These are phyloP conservation scores for Trichoderma sp. DNA, from an alignment of 2,329 filamentous ascomycete species.

Conservation along the genomic window DNA sequence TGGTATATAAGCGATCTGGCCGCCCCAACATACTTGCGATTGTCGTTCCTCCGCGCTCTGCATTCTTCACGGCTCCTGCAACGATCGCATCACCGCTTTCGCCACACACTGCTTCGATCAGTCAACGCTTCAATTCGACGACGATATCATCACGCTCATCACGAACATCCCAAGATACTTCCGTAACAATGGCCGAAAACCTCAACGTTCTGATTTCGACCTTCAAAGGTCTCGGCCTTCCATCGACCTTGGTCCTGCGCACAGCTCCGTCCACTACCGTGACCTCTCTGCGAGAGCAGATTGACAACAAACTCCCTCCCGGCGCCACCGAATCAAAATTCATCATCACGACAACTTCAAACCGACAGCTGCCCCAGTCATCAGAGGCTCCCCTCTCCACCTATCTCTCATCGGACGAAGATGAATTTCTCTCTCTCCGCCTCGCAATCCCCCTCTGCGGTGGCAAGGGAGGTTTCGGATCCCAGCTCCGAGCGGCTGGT, in stretches of 20 bases:
- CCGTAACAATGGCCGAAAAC: slow-evolving; percentile 31
- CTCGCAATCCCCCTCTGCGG: slow-evolving; percentile 79
- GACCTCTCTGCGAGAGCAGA: slow-evolving; percentile 64
- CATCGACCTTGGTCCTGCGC: slow-evolving; percentile 79
- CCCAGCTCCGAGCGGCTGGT: slow-evolving; percentile 91
- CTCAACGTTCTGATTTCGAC: slow-evolving; percentile 85
- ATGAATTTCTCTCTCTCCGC: slow-evolving; percentile 79
- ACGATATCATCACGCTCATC: not conserved
- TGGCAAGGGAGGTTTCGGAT: slow-evolving; percentile 97
- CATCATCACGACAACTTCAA: slow-evolving; percentile 79
- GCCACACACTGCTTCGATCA: no score
- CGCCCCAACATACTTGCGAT: not conserved
- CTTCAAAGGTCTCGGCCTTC: slow-evolving; percentile 80
- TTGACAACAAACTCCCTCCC: slow-evolving; percentile 64
- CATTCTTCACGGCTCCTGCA: not conserved
- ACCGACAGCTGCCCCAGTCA: slow-evolving; percentile 64
- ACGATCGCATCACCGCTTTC: slow-evolving; percentile 18
- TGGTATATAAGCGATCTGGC: not conserved
- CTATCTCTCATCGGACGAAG: slow-evolving; percentile 58
- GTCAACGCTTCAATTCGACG: no score
- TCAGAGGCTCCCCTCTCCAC: slow-evolving; percentile 60
- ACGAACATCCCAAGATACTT: not conserved
- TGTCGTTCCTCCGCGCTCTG: not conserved
- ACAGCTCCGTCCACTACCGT: slow-evolving; percentile 66
- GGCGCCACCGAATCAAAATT: slow-evolving; percentile 62